These are phyloP conservation scores for Acanthochlamys bracteata DNA, from an alignment of 106 monocot species.

Conservation along the genomic window DNA sequence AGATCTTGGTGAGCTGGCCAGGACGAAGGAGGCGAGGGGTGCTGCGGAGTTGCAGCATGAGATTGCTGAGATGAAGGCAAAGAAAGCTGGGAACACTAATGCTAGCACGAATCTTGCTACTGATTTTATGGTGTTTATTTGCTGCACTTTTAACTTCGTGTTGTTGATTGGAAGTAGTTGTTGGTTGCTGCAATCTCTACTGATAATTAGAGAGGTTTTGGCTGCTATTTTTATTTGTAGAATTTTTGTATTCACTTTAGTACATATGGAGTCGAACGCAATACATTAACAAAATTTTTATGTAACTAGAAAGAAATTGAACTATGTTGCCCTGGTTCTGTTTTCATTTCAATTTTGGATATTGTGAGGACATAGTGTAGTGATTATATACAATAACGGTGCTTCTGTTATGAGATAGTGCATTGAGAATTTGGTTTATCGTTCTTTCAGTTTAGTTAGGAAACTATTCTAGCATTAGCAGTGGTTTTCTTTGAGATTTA, in stretches of 20 bases:
- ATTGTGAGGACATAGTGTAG: neutral
- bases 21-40: too few relatives aligned
- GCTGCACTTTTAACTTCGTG: neutral
- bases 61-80: constrained; percentile 39
- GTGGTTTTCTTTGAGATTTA: neutral
- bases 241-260: neutral
- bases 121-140: too few relatives aligned
- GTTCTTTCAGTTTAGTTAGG: neutral
- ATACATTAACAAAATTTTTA: neutral
- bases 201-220: too few relatives aligned
- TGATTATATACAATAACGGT: neutral
- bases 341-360: neutral
- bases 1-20: too few relatives aligned
- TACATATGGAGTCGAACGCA: too few relatives aligned
- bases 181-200: too few relatives aligned
- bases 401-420: neutral
- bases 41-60: constrained; percentile 70
- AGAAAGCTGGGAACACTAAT: constrained; percentile 26
- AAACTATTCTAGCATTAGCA: neutral
- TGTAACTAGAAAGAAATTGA: too few relatives aligned
- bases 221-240: neutral
- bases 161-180: too few relatives aligned
- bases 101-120: constrained; percentile 19
- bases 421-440: neutral
- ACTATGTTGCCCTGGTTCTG: too few relatives aligned